Conservation (phyloP, 106 monocot genomes). For the Acorus gramineus region DNA sequence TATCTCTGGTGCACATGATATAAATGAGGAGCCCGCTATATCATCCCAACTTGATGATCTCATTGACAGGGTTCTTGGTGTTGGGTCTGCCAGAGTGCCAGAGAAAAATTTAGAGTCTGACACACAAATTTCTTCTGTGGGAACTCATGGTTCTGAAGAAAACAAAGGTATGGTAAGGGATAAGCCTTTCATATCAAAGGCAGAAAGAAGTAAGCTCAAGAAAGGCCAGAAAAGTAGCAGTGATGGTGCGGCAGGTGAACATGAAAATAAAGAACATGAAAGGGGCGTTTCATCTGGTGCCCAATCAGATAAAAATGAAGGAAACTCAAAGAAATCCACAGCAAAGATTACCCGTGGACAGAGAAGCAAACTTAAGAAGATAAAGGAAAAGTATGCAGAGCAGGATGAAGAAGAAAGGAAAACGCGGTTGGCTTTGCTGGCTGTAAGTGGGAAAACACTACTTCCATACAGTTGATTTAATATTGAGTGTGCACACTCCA, state of each 20-base stretch:
- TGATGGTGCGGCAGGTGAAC: conserved; percentile 12
- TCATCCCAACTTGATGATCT: conserved; percentile 76
- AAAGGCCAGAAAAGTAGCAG: conserved; percentile 34
- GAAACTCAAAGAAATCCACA: conserved; percentile 19
- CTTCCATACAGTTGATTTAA: background rate
- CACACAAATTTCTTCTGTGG: conserved; percentile 17
- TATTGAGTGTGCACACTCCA: conserved; percentile 1
- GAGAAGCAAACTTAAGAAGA: conserved; percentile 86
- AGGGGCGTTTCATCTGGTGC: conserved; percentile 7
- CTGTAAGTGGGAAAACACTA: conserved; percentile 34
- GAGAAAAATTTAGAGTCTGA: conserved; percentile 23
- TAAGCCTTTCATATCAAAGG: conserved; percentile 79
- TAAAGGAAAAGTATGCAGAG: conserved; percentile 93
- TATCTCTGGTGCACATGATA: conserved; percentile 18
- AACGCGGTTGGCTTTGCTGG: conserved; percentile 91
- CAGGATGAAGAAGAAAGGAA: conserved; percentile 97
- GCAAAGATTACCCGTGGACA: conserved; percentile 71
- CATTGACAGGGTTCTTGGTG: conserved; percentile 72
- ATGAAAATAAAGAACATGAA: conserved; percentile 24
- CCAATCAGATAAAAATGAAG: conserved; percentile 18
- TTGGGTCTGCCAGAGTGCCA: conserved; percentile 57
- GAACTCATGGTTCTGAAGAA: conserved; percentile 18
- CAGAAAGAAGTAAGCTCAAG: conserved; percentile 80
- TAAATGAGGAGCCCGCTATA: conserved; percentile 14
- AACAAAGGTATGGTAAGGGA: conserved; percentile 42